A percentile compares a stretch with the other conserved stretches of the same genome.
Evolutionary conservation across 2,329 filamentous ascomycete genomes (phyloP).

Genomic region (Ceratocystis ficicola): DNA sequence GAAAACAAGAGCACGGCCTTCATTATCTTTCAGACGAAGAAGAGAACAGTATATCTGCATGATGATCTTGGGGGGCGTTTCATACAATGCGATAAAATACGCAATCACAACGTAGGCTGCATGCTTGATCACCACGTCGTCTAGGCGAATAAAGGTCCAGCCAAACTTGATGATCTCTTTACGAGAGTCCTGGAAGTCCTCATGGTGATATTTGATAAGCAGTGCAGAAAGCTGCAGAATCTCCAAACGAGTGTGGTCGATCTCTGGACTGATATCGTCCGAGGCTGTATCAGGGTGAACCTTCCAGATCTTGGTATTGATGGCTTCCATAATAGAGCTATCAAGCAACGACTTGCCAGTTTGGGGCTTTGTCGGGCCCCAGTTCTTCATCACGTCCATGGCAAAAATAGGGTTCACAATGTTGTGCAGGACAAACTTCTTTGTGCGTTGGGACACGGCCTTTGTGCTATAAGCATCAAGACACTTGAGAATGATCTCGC

Average conservation of each 20-base stretch:
- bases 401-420: slow-evolving; percentile 92
- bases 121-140: slow-evolving; percentile 98
- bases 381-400: slow-evolving; percentile 85
- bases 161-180: slow-evolving; percentile 99
- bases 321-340: slow-evolving; percentile 71
- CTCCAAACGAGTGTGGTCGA: slow-evolving; percentile 94
- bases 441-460: slow-evolving; percentile 71
- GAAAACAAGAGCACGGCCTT: slow-evolving; percentile 80
- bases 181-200: slow-evolving; percentile 74
- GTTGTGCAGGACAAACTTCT: slow-evolving; percentile 83
- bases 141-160: slow-evolving; percentile 96
- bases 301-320: slow-evolving; percentile 90
- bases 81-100: slow-evolving; percentile 95
- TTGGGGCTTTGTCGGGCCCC: slow-evolving; percentile 45
- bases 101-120: slow-evolving; percentile 93
- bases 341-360: slow-evolving; percentile 60
- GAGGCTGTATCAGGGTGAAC: slow-evolving; percentile 68
- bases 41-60: slow-evolving; percentile 89
- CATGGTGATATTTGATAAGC: slow-evolving; percentile 87
- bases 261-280: slow-evolving; percentile 71
- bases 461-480: slow-evolving; percentile 77
- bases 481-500: slow-evolving; percentile 67
- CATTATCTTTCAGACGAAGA: slow-evolving; percentile 85
- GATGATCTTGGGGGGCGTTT: slow-evolving; percentile 91
- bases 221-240: slow-evolving; percentile 88